Conservation (phyloP, 2,329 filamentous ascomycete genomes). For the Ophiostoma perfectum region DNA sequence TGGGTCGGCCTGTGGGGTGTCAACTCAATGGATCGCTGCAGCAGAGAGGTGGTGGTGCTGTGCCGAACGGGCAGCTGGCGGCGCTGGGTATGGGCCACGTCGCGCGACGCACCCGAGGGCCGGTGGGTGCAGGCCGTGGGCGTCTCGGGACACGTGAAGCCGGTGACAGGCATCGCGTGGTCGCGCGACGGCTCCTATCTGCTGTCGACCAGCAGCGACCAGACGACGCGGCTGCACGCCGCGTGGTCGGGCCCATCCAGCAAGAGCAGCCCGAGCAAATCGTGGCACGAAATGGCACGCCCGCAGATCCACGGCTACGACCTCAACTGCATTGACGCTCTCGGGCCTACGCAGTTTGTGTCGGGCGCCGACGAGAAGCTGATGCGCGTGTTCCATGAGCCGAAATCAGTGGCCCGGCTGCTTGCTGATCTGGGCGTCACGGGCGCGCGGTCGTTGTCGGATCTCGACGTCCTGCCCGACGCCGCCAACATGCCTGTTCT, state of each 20-base stretch:
- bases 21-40: too few relatives aligned
- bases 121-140: constrained; percentile 73
- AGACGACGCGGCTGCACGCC: constrained; percentile 84
- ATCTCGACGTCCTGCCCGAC: constrained; percentile 59
- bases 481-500: constrained; percentile 92
- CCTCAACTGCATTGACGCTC: constrained; percentile 82
- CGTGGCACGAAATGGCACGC: constrained; percentile 93
- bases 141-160: constrained; percentile 75
- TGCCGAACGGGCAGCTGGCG: constrained; percentile 93
- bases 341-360: constrained; percentile 72
- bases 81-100: constrained; percentile 63
- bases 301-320: constrained; percentile 98
- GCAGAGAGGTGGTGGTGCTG: constrained; percentile 67
- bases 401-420: constrained; percentile 72
- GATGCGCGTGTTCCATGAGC: constrained; percentile 90
- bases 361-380: constrained; percentile 97
- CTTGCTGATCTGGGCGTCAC: constrained; percentile 58
- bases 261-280: constrained; percentile 32
- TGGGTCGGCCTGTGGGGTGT: constrained; percentile 95
- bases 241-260: constrained; percentile 50
- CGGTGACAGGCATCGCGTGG: constrained; percentile 81
- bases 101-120: constrained; percentile 43
- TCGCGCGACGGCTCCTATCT: constrained; percentile 75
- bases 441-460: constrained; percentile 29
- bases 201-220: constrained; percentile 82